These are phyloP conservation scores for Citrus glauca DNA, from an alignment of 345 rosid species.

Conservation along the genomic window DNA sequence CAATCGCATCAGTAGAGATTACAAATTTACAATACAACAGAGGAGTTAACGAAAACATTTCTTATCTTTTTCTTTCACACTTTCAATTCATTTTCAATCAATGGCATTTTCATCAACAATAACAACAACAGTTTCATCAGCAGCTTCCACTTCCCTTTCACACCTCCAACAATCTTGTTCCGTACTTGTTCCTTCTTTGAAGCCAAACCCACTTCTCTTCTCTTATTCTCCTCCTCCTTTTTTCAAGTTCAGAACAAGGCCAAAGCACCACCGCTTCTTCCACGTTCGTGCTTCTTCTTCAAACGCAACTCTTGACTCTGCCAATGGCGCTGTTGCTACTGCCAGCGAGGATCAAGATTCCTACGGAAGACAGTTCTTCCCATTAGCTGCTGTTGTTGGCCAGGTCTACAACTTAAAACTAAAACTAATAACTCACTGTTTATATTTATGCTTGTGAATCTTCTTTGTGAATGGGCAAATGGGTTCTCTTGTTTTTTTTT, in stretches of 20 bases:
- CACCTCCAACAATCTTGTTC: constrained; percentile 13
- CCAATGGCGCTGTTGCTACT: constrained; percentile 45
- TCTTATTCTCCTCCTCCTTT: background rate
- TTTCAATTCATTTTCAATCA: constrained; percentile 10
- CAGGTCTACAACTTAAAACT: constrained; percentile 40
- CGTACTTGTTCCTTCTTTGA: constrained; percentile 16
- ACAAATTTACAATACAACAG: too few relatives aligned
- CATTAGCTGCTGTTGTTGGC: constrained; percentile 90
- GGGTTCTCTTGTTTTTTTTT: background rate
- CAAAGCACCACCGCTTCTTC: background rate
- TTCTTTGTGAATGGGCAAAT: background rate
- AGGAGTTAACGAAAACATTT: background rate
- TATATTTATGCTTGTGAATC: background rate
- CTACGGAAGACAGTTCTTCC: constrained; percentile 77
- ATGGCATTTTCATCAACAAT: constrained; percentile 8
- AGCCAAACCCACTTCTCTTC: constrained; percentile 11
- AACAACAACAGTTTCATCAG: background rate
- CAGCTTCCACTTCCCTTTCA: background rate
- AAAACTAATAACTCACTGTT: background rate
- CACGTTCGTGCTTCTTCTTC: constrained; percentile 16
- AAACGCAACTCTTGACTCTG: constrained; percentile 35
- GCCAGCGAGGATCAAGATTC: constrained; percentile 26
- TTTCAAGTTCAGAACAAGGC: constrained; percentile 8
- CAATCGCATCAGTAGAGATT: too few relatives aligned
- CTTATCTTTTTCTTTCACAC: background rate